These are phyloP conservation scores for Trypanosoma melophagium DNA, from an alignment of 208 protist species.

Conservation along the genomic window DNA sequence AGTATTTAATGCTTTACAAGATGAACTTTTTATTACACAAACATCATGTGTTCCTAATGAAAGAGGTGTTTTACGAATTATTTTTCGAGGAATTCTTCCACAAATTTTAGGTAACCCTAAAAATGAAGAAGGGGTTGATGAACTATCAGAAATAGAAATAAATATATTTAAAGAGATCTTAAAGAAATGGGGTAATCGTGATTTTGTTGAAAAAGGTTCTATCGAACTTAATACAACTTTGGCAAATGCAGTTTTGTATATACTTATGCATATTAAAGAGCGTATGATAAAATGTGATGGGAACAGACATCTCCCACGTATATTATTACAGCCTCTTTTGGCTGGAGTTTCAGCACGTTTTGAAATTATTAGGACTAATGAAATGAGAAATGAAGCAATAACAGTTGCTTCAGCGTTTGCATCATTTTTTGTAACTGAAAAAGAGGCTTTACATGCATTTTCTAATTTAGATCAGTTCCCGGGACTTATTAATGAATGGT, in stretches of 20 bases:
- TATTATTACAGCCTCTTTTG: constrained; percentile 39
- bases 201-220: constrained; percentile 39
- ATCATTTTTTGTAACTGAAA: constrained; percentile 19
- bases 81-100: constrained; percentile 30
- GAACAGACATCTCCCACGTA: constrained; percentile 28
- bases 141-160: constrained; percentile 16
- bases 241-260: constrained; percentile 61
- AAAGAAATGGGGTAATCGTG: constrained; percentile 37
- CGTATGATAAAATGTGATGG: background rate
- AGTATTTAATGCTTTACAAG: constrained; percentile 6
- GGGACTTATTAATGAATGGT: constrained; percentile 24
- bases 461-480: constrained; percentile 27
- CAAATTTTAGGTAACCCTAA: background rate
- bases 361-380: constrained; percentile 24
- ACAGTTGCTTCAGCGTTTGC: constrained; percentile 36
- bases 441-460: constrained; percentile 21
- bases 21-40: constrained; percentile 20
- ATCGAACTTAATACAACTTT: constrained; percentile 39
- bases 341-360: constrained; percentile 47
- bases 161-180: constrained; percentile 32
- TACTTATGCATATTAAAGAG: constrained; percentile 41
- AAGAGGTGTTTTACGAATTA: constrained; percentile 28
- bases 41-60: constrained; percentile 17
- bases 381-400: constrained; percentile 27
- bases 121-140: background rate